A percentile compares a stretch with the other conserved stretches of the same genome.
phyloP scores from a whole-genome alignment of 129 eudicot species.

The Lactuca saligna region DNA sequence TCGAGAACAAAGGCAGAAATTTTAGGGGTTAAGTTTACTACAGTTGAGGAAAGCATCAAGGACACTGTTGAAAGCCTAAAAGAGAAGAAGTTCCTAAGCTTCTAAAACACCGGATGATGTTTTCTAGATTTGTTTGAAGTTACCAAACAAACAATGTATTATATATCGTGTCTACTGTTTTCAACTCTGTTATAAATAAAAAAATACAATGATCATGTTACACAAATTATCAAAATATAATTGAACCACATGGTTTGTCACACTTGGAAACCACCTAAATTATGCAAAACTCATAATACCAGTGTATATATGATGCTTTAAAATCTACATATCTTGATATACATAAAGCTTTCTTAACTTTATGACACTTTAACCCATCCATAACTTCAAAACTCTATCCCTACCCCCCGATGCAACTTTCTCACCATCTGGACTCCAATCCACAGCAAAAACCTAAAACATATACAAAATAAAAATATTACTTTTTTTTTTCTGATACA shows the following conservation, averaged over 20 bases:
- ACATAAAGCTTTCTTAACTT: constrained; percentile 12
- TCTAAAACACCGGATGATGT: constrained; percentile 14
- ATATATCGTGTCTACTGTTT: too few species aligned
- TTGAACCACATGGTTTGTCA: too few species aligned
- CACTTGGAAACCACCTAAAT: too few species aligned
- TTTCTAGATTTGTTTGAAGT: too few species aligned
- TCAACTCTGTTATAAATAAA: too few species aligned
- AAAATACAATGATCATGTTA: too few species aligned
- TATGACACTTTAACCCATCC: constrained; percentile 72
- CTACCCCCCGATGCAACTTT: constrained; percentile 97
- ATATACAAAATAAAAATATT: not conserved
- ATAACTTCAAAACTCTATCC: constrained; percentile 84
- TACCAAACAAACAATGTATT: too few species aligned
- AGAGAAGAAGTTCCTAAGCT: constrained; percentile 32
- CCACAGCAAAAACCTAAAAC: constrained; percentile 86
- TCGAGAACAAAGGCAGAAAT: constrained; percentile 36
- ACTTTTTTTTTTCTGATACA: not conserved
- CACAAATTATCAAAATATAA: too few species aligned
- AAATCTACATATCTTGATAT: constrained; percentile 12
- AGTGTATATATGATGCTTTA: too few species aligned
- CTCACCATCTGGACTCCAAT: constrained; percentile 99
- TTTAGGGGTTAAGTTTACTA: constrained; percentile 43
- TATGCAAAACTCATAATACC: too few species aligned
- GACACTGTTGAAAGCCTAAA: constrained; percentile 45
- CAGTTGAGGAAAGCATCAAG: constrained; percentile 37